Base-by-base conservation (phyloP, 208 protist species). In the Endotrypanum monterogeii region DNA sequence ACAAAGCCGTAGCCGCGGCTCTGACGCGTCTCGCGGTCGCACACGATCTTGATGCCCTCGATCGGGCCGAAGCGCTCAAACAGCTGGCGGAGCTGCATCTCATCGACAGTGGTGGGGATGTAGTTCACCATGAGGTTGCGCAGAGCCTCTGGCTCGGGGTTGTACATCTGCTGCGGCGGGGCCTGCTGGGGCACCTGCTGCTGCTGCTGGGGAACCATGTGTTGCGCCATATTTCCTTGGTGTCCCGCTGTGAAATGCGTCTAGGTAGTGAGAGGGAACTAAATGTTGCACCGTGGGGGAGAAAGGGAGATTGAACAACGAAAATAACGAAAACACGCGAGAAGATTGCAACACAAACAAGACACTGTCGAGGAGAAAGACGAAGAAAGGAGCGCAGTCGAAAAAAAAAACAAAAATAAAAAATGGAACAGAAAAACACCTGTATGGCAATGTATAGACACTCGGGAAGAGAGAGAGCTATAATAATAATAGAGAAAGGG, bases 81-180 rank as follows among this genome's bases (percentile, higher is more conserved):
- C 55, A 94, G 78, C 71, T 94, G 82, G 70, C 89, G 86, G 54
- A 96, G 84, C 82, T 96, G 89, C 61, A 88, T 73, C 82, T 96
- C 89, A 58, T 94, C 89, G 28, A 96, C 83, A n/a, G 87, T 92
- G 14, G 89, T 92, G 54, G 91, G 91, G 68, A 96, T 93, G 83
- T 96, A 96, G 83, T 96, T 96, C 78, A 96, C 91, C 86, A 96
- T 96, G 56, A 96, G 83, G 82, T 96, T 96, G 78, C 91, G 91
- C 71, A 90, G 73, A 41, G 80, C 68, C 77, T 94, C 89, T 30
- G 89, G 88, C 68, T 96, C 91, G 18, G 76, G 71, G 73, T 85
- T 86, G 84, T 85, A 88, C 51, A 63, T 67, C 73, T 83, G 52
- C 66, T 55, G 66, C 48, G 16, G 44, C 46, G 46, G 50, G 14